phyloP scores from a whole-genome alignment of 257 asterid genomes.

The Petunia secreta region DNA sequence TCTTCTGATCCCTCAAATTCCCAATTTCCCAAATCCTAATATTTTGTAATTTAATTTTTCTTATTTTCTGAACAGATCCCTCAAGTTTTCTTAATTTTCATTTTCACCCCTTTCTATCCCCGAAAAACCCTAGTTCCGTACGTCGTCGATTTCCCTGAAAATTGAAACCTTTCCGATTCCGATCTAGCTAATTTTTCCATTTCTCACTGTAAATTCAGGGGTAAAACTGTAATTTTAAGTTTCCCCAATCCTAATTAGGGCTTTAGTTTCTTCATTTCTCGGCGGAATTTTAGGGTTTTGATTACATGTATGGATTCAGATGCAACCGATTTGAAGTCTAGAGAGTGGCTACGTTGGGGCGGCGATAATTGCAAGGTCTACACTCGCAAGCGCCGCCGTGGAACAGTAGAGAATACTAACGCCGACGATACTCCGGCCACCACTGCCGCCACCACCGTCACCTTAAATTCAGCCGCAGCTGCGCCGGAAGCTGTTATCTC shows the following conservation, averaged over 20 bases:
- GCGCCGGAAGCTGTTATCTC: slow-evolving; percentile 17
- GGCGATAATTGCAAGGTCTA: slow-evolving; percentile 41
- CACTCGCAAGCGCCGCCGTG: slow-evolving; percentile 37
- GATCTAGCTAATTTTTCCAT: background rate
- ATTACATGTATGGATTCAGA: slow-evolving; percentile 54
- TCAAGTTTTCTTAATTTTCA: background rate
- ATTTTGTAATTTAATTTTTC: background rate
- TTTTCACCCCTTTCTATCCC: background rate
- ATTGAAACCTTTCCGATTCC: background rate
- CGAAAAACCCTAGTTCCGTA: slow-evolving; percentile 25
- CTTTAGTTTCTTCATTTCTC: background rate
- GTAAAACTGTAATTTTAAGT: slow-evolving; percentile 31
- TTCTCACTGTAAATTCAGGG: slow-evolving; percentile 6
- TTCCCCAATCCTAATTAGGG: slow-evolving; percentile 32
- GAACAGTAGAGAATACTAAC: slow-evolving; percentile 24
- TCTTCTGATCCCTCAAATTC: background rate
- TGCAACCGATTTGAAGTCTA: slow-evolving; percentile 32
- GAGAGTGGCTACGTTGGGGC: slow-evolving; percentile 35
- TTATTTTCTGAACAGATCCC: slow-evolving; percentile 15
- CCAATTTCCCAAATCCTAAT: background rate
- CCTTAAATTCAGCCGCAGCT: background rate
- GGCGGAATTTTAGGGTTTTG: slow-evolving; percentile 1
- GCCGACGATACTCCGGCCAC: slow-evolving; percentile 15
- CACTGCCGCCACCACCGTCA: slow-evolving; percentile 29
- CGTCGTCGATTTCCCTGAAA: slow-evolving; percentile 7